A percentile compares a stretch with the other conserved stretches of the same genome.
Conservation (phyloP, 768 basidiomycete genomes). For the Boletus subparvulus region DNA sequence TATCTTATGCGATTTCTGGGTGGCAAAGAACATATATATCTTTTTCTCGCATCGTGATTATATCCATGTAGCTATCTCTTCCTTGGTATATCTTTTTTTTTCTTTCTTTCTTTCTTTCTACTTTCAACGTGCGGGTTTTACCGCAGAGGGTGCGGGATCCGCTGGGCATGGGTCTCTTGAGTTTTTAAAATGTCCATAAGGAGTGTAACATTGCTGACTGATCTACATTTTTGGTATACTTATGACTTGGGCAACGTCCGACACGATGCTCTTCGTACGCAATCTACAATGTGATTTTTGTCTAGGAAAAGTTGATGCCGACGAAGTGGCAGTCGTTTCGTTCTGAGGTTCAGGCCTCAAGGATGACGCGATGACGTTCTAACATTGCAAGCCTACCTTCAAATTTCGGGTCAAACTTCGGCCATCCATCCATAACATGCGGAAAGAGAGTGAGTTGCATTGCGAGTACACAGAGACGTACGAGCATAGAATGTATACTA, state of each 20-base stretch:
- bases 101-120: conserved; percentile 1
- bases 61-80: conserved; percentile 15
- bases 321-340: too few species aligned
- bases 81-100: neutral
- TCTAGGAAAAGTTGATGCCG: too few species aligned
- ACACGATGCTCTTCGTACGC: too few species aligned
- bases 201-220: neutral
- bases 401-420: too few species aligned
- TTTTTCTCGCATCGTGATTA: conserved; percentile 1
- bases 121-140: conserved; percentile 11
- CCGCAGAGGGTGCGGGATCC: conserved; percentile 1
- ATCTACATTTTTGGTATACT: neutral
- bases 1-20: conserved; percentile 20
- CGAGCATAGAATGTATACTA: neutral
- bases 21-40: conserved; percentile 5
- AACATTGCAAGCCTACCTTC: too few species aligned
- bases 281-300: too few species aligned
- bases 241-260: too few species aligned
- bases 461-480: neutral
- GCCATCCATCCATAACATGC: too few species aligned
- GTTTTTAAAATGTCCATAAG: neutral
- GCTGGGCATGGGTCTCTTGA: conserved; percentile 16
- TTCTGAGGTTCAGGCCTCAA: too few species aligned
- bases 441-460: neutral
- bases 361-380: too few species aligned